Conservation (phyloP, 306 rosid species). For the Vigna hirtella region DNA sequence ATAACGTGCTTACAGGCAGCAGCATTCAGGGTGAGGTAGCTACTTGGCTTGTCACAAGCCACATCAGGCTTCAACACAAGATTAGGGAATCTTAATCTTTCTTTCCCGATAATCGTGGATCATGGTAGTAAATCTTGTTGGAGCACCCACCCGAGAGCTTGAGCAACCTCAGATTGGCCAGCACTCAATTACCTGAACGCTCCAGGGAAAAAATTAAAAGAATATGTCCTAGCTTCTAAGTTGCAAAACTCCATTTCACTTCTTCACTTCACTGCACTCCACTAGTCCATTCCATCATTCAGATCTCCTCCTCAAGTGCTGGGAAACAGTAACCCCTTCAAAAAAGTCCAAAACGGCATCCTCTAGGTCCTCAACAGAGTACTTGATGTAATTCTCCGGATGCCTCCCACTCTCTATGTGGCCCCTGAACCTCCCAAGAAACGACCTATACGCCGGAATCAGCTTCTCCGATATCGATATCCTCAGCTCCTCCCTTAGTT, state of each 20-base stretch:
- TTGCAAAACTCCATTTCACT: constrained; percentile 52
- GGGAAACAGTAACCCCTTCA: constrained; percentile 78
- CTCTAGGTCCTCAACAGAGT: constrained; percentile 88
- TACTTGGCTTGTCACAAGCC: constrained; percentile 49
- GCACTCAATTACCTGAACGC: constrained; percentile 61
- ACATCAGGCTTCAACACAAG: constrained; percentile 52
- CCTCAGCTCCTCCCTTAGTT: constrained; percentile 93
- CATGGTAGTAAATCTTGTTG: constrained; percentile 30
- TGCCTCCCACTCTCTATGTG: constrained; percentile 95
- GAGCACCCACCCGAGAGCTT: constrained; percentile 51
- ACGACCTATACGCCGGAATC: constrained; percentile 91
- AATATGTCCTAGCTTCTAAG: constrained; percentile 78
- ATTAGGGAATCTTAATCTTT: constrained; percentile 39
- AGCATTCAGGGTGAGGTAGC: constrained; percentile 71
- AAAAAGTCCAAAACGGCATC: constrained; percentile 90
- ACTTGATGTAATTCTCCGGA: constrained; percentile 97
- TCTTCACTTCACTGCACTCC: constrained; percentile 13
- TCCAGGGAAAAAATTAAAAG: constrained; percentile 85
- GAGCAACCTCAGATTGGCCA: constrained; percentile 55
- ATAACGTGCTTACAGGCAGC: constrained; percentile 89
- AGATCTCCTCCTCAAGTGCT: constrained; percentile 89
- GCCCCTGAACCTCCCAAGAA: constrained; percentile 88
- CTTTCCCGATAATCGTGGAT: constrained; percentile 47
- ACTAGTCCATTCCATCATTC: constrained; percentile 51
- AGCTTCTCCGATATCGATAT: constrained; percentile 89